Conservation (phyloP, 805 yeast species). For the Candida methanosorbosa region DNA sequence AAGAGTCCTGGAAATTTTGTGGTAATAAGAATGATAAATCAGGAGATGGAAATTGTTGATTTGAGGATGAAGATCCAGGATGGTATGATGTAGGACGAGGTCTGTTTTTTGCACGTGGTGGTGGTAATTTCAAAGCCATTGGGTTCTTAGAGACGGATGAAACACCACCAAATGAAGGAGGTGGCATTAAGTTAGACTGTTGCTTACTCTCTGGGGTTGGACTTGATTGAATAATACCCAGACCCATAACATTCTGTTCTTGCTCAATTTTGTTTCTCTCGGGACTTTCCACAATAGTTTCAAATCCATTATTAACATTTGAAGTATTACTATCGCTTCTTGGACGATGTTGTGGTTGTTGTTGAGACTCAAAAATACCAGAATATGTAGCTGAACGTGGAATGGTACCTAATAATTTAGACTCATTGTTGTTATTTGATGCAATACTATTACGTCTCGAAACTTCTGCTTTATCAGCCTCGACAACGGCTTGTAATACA, state of each 20-base stretch:
- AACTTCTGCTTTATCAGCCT: conserved; percentile 40
- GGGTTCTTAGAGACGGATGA: too few species aligned
- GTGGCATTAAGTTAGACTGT: too few species aligned
- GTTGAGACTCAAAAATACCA: conserved; percentile 13
- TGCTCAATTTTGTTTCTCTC: conserved; percentile 6
- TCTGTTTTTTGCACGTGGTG: conserved; percentile 30
- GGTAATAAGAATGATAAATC: conserved; percentile 23
- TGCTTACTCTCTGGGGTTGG: too few species aligned
- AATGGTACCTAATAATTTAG: too few species aligned
- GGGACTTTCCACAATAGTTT: conserved; percentile 39
- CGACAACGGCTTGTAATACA: conserved; percentile 68
- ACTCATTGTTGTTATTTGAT: conserved; percentile 7
- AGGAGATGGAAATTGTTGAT: conserved; percentile 14
- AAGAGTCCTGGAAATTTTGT: conserved; percentile 6
- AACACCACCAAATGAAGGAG: too few species aligned
- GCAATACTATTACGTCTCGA: conserved; percentile 23
- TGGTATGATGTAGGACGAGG: conserved; percentile 84
- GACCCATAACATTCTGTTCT: conserved; percentile 6
- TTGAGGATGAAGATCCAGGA: conserved; percentile 41
- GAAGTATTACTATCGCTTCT: conserved; percentile 3
- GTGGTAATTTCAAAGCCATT: conserved; percentile 13
- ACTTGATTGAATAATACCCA: too few species aligned
- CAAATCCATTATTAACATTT: conserved; percentile 10
- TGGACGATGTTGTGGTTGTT: background rate
- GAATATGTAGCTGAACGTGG: conserved; percentile 30